Conservation (phyloP, 1,139 yeast species). For the Keqinozyma sinolaborantium region DNA sequence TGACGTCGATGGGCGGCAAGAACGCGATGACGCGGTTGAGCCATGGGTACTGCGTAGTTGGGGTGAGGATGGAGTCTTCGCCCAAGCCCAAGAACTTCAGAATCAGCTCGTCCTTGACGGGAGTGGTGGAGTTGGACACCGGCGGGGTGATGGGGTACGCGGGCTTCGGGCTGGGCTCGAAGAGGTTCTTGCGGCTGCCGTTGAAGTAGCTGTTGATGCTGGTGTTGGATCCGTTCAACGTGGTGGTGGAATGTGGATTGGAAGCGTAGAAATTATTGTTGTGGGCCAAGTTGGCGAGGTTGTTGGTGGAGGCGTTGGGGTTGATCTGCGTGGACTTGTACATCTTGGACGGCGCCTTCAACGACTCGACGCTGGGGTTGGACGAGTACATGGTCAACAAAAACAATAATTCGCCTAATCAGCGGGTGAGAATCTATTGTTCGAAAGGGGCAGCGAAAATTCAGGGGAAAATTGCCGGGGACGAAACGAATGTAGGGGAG, state of each 20-base stretch:
- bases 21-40: background rate
- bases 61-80: background rate
- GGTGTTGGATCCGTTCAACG: slow-evolving; percentile 9
- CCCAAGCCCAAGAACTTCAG: background rate
- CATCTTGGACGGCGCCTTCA: slow-evolving; percentile 6
- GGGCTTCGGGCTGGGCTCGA: slow-evolving; percentile 11
- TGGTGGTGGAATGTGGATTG: slow-evolving; percentile 3
- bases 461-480: too few species aligned
- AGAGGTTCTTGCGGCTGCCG: slow-evolving; percentile 2
- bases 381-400: slow-evolving; percentile 11
- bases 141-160: slow-evolving; percentile 36
- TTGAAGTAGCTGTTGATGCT: slow-evolving; percentile 5
- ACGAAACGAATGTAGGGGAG: too few species aligned
- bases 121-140: slow-evolving; percentile 30
- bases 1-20: slow-evolving; percentile 27
- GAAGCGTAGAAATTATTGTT: slow-evolving; percentile 3
- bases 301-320: slow-evolving; percentile 28
- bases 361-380: slow-evolving; percentile 12
- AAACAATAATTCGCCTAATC: too few species aligned
- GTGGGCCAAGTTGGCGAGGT: slow-evolving; percentile 16
- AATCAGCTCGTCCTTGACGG: slow-evolving; percentile 14
- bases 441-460: too few species aligned
- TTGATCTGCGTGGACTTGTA: slow-evolving; percentile 16
- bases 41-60: background rate
- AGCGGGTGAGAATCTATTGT: too few species aligned